Evolutionary conservation across 2,329 filamentous ascomycete species (phyloP).

Genomic region (Botrytis pseudocinerea): DNA sequence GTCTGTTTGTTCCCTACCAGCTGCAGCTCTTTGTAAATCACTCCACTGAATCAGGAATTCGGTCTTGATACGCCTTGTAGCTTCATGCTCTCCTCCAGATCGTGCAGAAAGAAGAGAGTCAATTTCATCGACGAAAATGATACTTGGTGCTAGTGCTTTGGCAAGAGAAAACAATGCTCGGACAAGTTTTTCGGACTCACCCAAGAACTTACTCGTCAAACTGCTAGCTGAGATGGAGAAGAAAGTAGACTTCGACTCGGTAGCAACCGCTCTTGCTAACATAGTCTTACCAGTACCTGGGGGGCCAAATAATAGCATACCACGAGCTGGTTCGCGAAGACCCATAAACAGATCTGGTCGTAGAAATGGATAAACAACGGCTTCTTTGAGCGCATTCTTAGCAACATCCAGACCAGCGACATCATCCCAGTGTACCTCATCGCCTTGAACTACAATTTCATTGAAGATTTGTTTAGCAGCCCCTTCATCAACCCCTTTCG

Average conservation of each 20-base stretch:
- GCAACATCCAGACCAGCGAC: conserved; percentile 88
- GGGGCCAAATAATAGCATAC: conserved; percentile 94
- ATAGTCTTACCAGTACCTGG: conserved; percentile 99
- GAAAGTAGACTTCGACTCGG: conserved; percentile 91
- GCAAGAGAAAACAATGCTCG: conserved; percentile 88
- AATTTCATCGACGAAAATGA: conserved; percentile 98
- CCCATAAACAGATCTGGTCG: conserved; percentile 96
- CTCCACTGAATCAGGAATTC: conserved; percentile 99
- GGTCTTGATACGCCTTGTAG: conserved; percentile 90
- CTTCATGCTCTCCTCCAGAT: conserved; percentile 86
- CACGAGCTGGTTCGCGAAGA: conserved; percentile 85
- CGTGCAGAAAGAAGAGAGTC: conserved; percentile 87
- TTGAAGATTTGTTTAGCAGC: conserved; percentile 92
- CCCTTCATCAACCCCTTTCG: conserved; percentile 75
- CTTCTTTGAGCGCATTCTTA: conserved; percentile 89
- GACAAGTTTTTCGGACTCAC: conserved; percentile 95
- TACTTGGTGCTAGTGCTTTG: conserved; percentile 84
- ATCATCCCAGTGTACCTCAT: conserved; percentile 93
- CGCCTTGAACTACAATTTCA: conserved; percentile 90
- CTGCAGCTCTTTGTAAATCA: conserved; percentile 86
- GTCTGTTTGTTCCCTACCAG: conserved; percentile 70
- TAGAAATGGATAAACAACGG: conserved; percentile 94
- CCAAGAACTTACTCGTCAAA: conserved; percentile 92
- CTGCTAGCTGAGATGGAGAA: conserved; percentile 96
- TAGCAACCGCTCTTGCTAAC: conserved; percentile 91